Base-by-base conservation (phyloP, 495 filamentous ascomycete species). In the Cercophora samala region DNA sequence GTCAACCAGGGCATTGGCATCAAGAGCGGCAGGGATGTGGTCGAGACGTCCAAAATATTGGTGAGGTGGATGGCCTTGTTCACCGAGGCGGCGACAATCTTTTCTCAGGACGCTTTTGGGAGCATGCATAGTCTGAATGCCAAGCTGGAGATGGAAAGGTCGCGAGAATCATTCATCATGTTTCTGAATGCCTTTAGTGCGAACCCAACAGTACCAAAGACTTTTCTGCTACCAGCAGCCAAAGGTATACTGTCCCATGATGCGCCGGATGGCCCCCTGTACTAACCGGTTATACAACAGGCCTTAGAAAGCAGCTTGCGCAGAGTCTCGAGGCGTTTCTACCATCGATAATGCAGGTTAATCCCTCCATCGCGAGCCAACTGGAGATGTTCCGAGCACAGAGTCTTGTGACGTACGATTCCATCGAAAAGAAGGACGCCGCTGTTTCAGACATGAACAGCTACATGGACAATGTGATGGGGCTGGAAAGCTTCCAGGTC, bases 101-200 rank as follows among this genome's bases (percentile, higher is more conserved):
- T 81, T 46, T 75, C 75, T 11, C 74, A 76, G 19, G 79, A 84
- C 25, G 76, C 73, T 0, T 75, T 79, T 51, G 64, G 70, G 24
- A 75, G 77, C 25, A 76, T 83, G 60, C 73, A 75, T 52, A 73
- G 69, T 25, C 70, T 81, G 64, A 79, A 80, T 58, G 75, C 67
- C 24, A 75, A 78, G 22, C 76, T 78, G 11, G 76, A 87, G 46
- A 80, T 86, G 72, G 83, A 79, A 59, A 77, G 74, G 32, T 68
- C 85, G 1, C 75, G 85, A 23, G 83, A 84, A 29, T 86, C 86
- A 5, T 81, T 91, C 25, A 83, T 84, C 5, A 75, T 81, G 63
- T 73, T 88, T 2, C 66, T 86, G 1, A 65, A 83, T 5, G 75
- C 76, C 1, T 75, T 85, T 1, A 78, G 78, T 29, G 85, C 86